Evolutionary conservation across 352 stramenopile species (phyloP), one percentile per base, ranked within the genome.

Genomic region (Phytophthora pistaciae): DNA sequence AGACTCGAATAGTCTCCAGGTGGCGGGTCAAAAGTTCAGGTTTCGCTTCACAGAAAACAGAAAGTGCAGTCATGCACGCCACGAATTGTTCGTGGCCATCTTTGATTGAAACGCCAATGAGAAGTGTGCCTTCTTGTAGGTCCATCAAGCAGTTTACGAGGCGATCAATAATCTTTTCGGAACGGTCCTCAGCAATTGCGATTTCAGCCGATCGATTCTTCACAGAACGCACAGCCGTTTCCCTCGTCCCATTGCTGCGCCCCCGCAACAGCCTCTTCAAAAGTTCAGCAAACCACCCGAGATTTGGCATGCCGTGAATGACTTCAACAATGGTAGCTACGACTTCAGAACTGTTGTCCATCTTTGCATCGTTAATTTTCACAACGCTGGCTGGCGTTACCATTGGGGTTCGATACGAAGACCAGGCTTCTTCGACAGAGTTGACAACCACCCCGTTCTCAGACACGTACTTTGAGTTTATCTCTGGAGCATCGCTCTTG

Each of bases 271-370:
- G 54, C 16, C 88, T 77, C 38, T 89, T 85, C 25, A 96, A 64
- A 3, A 96, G 64, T 27, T 85, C 65, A 54, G 90, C 73, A 62
- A 96, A 91, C 90, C 90, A 96, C 18, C 84, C 77, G 42, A 91
- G 60, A 18, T 82, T 91, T 42, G 83, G n/a, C 59, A 94, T 83
- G 14, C 87, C 83, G 50, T 94, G 84, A 49, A 89, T 86, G 10
- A 95, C 90, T 62, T 95, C 87, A 56, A 96, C 66, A 42, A 96
- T 94, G 6, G 87, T 91, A 56, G 71, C 68, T 16, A 92, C 79
- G 27, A 90, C 69, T 40, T 91, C 77, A 27, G 71, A 68, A 9
- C 77, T 87, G 64, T 92, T 85, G 46, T 94, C 87, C 0, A 79
- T 14, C 58, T 93, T 96, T 8, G 79, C 84, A 16, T 70, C 63